Conservation (phyloP, 345 rosid species). For the Eucalyptus victrix region DNA sequence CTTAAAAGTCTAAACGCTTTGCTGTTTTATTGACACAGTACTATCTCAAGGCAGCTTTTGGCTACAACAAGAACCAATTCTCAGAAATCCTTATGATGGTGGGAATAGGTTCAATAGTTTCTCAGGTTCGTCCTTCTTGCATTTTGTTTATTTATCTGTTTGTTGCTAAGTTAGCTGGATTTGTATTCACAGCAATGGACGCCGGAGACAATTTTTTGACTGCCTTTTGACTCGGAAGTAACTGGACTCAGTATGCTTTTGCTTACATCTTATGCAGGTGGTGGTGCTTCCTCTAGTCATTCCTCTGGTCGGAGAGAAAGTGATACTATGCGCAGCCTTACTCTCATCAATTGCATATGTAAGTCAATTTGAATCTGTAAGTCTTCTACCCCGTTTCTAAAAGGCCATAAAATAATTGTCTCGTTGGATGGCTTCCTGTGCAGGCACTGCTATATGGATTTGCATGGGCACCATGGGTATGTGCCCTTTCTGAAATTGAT, state of each 20-base stretch:
- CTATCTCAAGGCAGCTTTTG: conserved; percentile 28
- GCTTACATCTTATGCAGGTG: conserved; percentile 5
- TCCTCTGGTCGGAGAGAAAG: conserved; percentile 38
- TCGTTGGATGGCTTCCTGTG: background rate
- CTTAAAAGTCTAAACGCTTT: background rate
- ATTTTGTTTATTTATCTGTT: background rate
- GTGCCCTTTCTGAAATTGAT: background rate
- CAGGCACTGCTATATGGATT: conserved; percentile 42
- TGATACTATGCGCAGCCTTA: conserved; percentile 28
- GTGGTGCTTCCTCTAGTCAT: conserved; percentile 40
- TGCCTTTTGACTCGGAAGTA: background rate
- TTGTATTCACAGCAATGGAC: background rate
- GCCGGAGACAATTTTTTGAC: background rate
- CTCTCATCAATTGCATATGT: conserved; percentile 48
- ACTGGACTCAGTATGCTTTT: background rate
- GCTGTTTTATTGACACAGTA: background rate
- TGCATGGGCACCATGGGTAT: conserved; percentile 51
- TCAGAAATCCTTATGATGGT: conserved; percentile 40
- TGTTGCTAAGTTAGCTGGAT: background rate
- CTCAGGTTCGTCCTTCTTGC: conserved; percentile 18
- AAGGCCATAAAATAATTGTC: background rate
- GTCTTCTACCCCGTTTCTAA: background rate
- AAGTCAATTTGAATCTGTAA: conserved; percentile 1
- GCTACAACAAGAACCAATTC: conserved; percentile 37
- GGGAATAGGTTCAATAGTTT: conserved; percentile 31